Percentiles rank a stretch among this genome's conserved stretches.
Evolutionary conservation across 805 yeast genomes (phyloP).

Genomic region (Candida qinlingensis): DNA sequence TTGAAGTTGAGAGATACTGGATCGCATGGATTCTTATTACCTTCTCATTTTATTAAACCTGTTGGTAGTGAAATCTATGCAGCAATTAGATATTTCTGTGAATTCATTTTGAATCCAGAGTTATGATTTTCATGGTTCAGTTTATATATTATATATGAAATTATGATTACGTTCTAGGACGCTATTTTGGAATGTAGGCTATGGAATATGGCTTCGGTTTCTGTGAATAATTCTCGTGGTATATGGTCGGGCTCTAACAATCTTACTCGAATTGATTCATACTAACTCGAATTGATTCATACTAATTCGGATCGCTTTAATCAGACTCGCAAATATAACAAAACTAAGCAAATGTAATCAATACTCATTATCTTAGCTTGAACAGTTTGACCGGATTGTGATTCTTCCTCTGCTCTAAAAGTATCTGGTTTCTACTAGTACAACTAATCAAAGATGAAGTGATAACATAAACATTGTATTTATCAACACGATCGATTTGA

Average conservation of each 20-base stretch:
- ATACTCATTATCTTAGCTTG: constrained; percentile 73
- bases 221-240: too few relatives aligned
- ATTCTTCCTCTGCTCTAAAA: constrained; percentile 31
- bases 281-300: too few relatives aligned
- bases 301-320: too few relatives aligned
- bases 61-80: constrained; percentile 73
- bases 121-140: constrained; percentile 10
- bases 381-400: constrained; percentile 71
- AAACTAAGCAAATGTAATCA: constrained; percentile 41
- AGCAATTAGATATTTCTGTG: constrained; percentile 62
- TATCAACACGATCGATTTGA: constrained; percentile 55
- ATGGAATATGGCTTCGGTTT: too few relatives aligned
- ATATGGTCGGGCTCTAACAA: too few relatives aligned
- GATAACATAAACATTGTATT: constrained; percentile 36
- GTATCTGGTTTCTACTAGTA: constrained; percentile 42
- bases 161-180: too few relatives aligned
- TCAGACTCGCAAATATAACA: too few relatives aligned
- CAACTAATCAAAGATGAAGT: constrained; percentile 66
- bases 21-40: constrained; percentile 75
- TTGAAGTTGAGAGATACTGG: constrained; percentile 79
- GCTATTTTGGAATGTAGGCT: too few relatives aligned
- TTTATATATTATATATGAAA: too few relatives aligned
- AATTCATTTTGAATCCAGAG: constrained; percentile 40
- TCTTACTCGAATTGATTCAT: too few relatives aligned
- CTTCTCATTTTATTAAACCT: constrained; percentile 62